Evolutionary conservation across 2,329 filamentous ascomycete species (phyloP), one percentile per base, ranked within the genome.

Genomic region (Colletotrichum agaves): DNA sequence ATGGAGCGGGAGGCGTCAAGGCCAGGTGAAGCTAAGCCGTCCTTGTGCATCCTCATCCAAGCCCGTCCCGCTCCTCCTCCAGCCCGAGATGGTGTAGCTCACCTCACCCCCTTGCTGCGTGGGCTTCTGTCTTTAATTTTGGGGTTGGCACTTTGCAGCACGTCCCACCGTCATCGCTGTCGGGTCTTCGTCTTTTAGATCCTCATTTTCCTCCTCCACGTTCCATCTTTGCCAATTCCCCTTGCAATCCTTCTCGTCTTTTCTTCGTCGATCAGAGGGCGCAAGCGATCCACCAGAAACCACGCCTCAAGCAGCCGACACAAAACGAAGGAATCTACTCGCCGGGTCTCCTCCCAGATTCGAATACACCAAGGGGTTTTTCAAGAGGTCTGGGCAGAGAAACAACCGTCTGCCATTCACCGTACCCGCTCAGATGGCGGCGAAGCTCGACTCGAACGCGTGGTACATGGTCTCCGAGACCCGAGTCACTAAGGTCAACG

Each of bases 381-480:
- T 1, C 10, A 15, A 37, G 27, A 37, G 35, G 5, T 37, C 35
- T 15, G 35, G 13, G 35, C 13, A 11, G 10, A 37, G 12, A 4
- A 15, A 4, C 2, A 3, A 35, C 11, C 11, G 8, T 37, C 35
- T 27, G 27, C 27, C 27, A 27, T 27, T 4, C 4, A 37, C 10
- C 35, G 5, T 15, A 37, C 3, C 35, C 35, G 35, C 35, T 11
- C 12, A 8, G 70, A 70, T 67, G 11, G 69, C 73, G 19, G 74
- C 69, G n/a, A 73, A 73, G 41, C 61, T 80, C 39, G 75, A 80
- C 71, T 50, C 74, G 11, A 79, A 80, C 57, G 74, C 69, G 17
- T 80, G 78, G 78, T 79, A 77, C 64, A 72, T 77, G 46, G 43
- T 80, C n/a, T 75, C 73, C 4, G 78, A 80, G 61, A 71, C 63